These are phyloP conservation scores for Ambrosia hybrid DNA, from an alignment of 140 eudicot genomes.

Conservation along the genomic window DNA sequence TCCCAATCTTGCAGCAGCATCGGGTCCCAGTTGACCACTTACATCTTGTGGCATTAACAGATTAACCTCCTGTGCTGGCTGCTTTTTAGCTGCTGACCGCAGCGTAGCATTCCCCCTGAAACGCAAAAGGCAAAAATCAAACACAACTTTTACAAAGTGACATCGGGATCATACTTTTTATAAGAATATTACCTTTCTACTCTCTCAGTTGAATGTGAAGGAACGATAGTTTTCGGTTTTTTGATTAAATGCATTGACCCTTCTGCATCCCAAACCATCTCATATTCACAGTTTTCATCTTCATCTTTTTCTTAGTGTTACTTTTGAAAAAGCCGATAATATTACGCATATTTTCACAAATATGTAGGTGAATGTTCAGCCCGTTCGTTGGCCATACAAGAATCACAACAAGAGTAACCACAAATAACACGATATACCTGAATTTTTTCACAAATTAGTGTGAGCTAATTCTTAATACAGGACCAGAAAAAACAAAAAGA, in stretches of 20 bases:
- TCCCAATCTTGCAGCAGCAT: constrained; percentile 32
- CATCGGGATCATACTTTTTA: neutral
- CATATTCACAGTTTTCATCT: constrained; percentile 81
- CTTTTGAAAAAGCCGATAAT: constrained; percentile 34
- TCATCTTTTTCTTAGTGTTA: constrained; percentile 68
- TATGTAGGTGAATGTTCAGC: constrained; percentile 31
- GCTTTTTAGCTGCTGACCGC: constrained; percentile 71
- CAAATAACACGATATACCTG: constrained; percentile 78
- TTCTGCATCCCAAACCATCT: constrained; percentile 98
- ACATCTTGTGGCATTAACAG: constrained; percentile 45
- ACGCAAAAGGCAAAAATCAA: neutral
- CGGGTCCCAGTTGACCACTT: constrained; percentile 42
- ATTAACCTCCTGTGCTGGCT: constrained; percentile 45
- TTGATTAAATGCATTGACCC: constrained; percentile 91
- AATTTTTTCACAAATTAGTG: constrained; percentile 6
- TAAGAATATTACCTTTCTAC: constrained; percentile 55
- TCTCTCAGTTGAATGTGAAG: constrained; percentile 46
- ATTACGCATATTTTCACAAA: constrained; percentile 34
- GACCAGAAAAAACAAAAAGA: neutral
- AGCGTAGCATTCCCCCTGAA: constrained; percentile 80
- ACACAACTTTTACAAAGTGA: constrained; percentile 9
- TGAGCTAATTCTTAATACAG: neutral
- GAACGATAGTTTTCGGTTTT: constrained; percentile 39
- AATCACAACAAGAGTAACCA: constrained; percentile 60
- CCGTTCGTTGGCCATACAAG: constrained; percentile 79